Conservation (phyloP, 2,329 filamentous ascomycete species). For the Talaromyces sp. region DNA sequence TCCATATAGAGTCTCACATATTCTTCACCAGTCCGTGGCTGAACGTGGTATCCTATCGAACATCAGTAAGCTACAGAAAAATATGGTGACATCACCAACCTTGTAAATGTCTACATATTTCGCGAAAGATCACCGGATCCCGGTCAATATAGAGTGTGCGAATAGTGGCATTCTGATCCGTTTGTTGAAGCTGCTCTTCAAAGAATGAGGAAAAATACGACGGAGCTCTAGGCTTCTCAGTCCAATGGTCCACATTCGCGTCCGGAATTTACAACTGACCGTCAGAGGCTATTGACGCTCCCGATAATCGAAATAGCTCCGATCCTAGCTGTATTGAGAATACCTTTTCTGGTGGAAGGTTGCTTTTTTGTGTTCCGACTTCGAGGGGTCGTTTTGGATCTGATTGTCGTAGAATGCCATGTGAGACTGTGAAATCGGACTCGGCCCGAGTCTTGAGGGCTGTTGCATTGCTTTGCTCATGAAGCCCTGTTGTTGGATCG, state of each 20-base stretch:
- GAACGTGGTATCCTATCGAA: slow-evolving; percentile 69
- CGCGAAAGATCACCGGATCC: slow-evolving; percentile 81
- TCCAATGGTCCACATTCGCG: slow-evolving; percentile 20
- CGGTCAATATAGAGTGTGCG: slow-evolving; percentile 92
- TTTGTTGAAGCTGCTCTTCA: slow-evolving; percentile 69
- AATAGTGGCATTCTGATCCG: slow-evolving; percentile 57
- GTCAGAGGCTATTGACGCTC: slow-evolving; percentile 68
- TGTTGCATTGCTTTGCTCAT: not conserved
- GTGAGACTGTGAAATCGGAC: not conserved
- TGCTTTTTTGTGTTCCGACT: slow-evolving; percentile 11
- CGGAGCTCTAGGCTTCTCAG: slow-evolving; percentile 68
- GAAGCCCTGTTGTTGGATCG: slow-evolving; percentile 11
- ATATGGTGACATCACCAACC: slow-evolving; percentile 38
- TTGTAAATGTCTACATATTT: slow-evolving; percentile 87
- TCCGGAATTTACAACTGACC: slow-evolving; percentile 48
- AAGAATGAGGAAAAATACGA: slow-evolving; percentile 98
- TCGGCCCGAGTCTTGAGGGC: not conserved
- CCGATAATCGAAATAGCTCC: slow-evolving; percentile 65
- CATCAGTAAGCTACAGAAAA: not conserved
- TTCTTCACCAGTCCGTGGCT: slow-evolving; percentile 75
- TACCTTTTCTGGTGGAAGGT: slow-evolving; percentile 57
- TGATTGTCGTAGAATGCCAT: slow-evolving; percentile 10
- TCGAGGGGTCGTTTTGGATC: not conserved
- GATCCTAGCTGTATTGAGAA: slow-evolving; percentile 70
- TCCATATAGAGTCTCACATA: slow-evolving; percentile 93